Evolutionary conservation across 495 filamentous ascomycete genomes (phyloP), one percentile per base, ranked within the genome.

Genomic region (Penicillium egyptiacum): DNA sequence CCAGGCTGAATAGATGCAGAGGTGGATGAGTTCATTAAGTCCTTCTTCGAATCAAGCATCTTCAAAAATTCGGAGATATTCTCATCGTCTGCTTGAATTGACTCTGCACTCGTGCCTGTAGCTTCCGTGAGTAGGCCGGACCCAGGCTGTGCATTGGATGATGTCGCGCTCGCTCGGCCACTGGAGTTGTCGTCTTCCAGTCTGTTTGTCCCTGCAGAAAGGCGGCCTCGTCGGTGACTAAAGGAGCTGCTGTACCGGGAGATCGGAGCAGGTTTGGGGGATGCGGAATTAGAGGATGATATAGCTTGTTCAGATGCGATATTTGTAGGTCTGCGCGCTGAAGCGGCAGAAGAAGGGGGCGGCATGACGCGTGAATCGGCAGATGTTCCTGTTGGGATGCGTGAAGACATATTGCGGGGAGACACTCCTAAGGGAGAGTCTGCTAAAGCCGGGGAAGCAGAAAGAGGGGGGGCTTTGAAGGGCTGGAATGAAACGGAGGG

Each of bases 391-490:
- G 83, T 68, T 2, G 79, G 72, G 3, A 83, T 79, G 51, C 81
- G 74, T 19, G 75, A 70, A 20, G 85, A 65, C 2, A 82, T 86
- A 25, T 82, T 79, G 42, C 83, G 83, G 28, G 90, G 90, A 5
- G 87, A 93, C 16, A 74, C 71, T 9, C 77, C 76, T 2, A 81
- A 69, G 14, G 75, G 72, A 41, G 74, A 74, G 42, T 85, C 84
- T 17, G 71, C 66, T 35, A 83, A 72, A 8, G 84, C 83, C 8
- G 94, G 94, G 10, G 93, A 98, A n/a, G 89, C 88, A 16, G 92
- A 95, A 17, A 98, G 80, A 19, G 93, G 92, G 9, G 92, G 90
- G 7, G 92, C 90, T 74, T 98, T 98, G 74, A 98, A 98, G 1
- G 93, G 88, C 66, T 92, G 89, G 66, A 96, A 96, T 2, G 92